Base-by-base conservation (phyloP, 805 yeast genomes). In the Kodamaea neixiangensis region DNA sequence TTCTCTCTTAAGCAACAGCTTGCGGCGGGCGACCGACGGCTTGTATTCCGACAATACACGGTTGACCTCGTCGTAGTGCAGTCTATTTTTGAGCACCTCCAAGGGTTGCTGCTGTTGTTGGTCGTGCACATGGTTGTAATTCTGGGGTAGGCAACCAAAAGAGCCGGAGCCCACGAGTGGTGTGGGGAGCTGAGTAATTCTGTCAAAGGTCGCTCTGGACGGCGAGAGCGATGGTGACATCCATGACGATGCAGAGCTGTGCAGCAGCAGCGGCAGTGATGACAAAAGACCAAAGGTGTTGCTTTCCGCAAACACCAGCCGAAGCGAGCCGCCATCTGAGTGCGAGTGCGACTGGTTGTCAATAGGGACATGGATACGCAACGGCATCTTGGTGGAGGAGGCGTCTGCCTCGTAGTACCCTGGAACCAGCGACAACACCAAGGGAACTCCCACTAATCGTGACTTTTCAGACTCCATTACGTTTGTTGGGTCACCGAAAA, bases 131-230 rank as follows among this genome's bases (percentile, higher is more conserved):
- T 37, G 41, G 37, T 42, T 15, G 47, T 43, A 47, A 37, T 48
- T 14, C 21, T 37, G 41, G 21, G 41, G 41, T 19, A 37, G 15
- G 41, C 21, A 17, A 15, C 20, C 43, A 58, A 17, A 15, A 7
- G 45, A 42, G n/a, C 45, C 45, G 5, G 31, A 22, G 31, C 35
- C 40, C 22, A 55, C 37, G 34, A 77, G 58, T 1, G 82, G 82
- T 0, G 81, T 76, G 2, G 82, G 82, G 15, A 78, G 60, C 46
- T 71, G 77, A 1, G 79, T 68, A 13, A 76, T 63, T 10, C 63
- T 61, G 39, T 70, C 72, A 54, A 66, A 68, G 14, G 54, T 55
- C 39, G 40, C 49, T 15, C 43, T 37, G 20, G 57, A 56, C 14
- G 58, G 45, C 34, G 45, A 42, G 9, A 42, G 22, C 21, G 49